phyloP scores from a whole-genome alignment of 768 basidiomycete genomes.

The Suillus cothurnatus region DNA sequence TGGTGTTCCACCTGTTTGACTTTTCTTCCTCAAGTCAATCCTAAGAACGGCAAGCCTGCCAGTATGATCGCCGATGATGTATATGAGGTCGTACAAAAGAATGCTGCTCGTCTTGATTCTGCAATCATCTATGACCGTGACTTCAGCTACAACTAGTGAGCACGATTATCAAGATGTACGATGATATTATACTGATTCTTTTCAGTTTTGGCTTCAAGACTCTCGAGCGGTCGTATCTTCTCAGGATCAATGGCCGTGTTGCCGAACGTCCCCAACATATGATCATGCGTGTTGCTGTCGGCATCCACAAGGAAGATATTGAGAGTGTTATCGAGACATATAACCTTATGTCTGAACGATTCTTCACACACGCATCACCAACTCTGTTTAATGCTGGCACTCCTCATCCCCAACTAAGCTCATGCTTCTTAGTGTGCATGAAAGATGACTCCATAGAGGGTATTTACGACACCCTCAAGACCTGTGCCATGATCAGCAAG shows the following conservation, averaged over 20 bases:
- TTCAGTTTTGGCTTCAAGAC: slow-evolving; percentile 98
- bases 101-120: slow-evolving; percentile 84
- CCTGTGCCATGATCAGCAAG: slow-evolving; percentile 99
- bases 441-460: slow-evolving; percentile 99
- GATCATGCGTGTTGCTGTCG: slow-evolving; percentile 99
- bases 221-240: slow-evolving; percentile 94
- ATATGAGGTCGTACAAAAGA: slow-evolving; percentile 78
- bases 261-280: slow-evolving; percentile 98
- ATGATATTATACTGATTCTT: slow-evolving; percentile 6
- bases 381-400: slow-evolving; percentile 99
- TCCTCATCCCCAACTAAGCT: slow-evolving; percentile 91
- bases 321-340: slow-evolving; percentile 91
- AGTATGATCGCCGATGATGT: slow-evolving; percentile 91
- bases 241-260: slow-evolving; percentile 91
- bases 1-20: background rate
- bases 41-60: slow-evolving; percentile 85
- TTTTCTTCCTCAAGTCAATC: slow-evolving; percentile 66
- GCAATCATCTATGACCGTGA: slow-evolving; percentile 98
- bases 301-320: slow-evolving; percentile 89
- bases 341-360: slow-evolving; percentile 96
- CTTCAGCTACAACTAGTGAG: slow-evolving; percentile 95
- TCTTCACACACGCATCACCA: slow-evolving; percentile 98
- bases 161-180: slow-evolving; percentile 9
- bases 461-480: slow-evolving; percentile 98
- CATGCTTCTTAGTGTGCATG: slow-evolving; percentile 98